phyloP scores from a whole-genome alignment of 768 basidiomycete species.

The Pleurotus tuoliensis region DNA sequence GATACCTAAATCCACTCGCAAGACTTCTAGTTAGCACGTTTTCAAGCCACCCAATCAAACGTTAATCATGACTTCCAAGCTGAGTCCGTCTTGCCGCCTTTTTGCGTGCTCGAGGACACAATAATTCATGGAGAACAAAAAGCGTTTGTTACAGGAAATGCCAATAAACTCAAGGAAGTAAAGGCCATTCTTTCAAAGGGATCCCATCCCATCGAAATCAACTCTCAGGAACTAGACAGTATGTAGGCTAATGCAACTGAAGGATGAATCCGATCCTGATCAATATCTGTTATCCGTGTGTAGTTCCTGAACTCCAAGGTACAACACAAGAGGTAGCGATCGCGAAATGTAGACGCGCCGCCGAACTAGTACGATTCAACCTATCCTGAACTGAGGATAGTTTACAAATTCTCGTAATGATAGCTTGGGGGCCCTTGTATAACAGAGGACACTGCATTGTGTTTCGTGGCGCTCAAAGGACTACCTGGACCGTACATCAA shows the following conservation, averaged over 20 bases:
- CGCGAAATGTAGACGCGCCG: constrained; percentile 84
- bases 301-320: constrained; percentile 94
- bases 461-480: constrained; percentile 83
- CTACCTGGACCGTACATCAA: constrained; percentile 99
- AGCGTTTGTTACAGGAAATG: constrained; percentile 96
- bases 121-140: no score
- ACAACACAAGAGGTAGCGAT: constrained; percentile 85
- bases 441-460: constrained; percentile 94
- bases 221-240: constrained; percentile 79
- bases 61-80: no score
- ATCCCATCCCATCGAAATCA: constrained; percentile 65
- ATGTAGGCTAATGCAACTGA: constrained; percentile 24
- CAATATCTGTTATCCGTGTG: neutral
- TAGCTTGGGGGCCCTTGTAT: constrained; percentile 48
- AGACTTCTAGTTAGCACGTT: no score
- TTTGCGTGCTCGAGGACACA: no score
- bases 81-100: no score
- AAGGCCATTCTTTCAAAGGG: constrained; percentile 72
- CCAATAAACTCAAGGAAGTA: constrained; percentile 89
- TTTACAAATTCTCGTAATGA: neutral
- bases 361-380: constrained; percentile 58
- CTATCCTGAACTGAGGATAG: neutral
- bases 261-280: neutral
- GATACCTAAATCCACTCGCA: no score
- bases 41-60: no score